Conservation (phyloP, 257 asterid genomes). For the Ehretia macrophylla region DNA sequence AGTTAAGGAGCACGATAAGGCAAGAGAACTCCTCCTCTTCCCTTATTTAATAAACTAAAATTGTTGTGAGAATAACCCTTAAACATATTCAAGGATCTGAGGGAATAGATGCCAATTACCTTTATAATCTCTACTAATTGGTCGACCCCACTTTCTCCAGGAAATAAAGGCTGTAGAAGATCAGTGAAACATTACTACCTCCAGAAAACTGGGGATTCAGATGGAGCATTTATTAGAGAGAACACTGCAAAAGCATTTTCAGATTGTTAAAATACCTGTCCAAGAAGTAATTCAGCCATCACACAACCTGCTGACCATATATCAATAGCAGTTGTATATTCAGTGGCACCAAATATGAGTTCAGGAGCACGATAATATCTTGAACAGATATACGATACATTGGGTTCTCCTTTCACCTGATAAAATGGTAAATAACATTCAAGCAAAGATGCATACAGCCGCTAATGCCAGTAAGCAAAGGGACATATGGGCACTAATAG, state of each 20-base stretch:
- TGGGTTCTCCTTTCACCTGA: slow-evolving; percentile 98
- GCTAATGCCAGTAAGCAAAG: slow-evolving; percentile 6
- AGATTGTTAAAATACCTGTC: slow-evolving; percentile 52
- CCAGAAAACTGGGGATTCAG: neutral
- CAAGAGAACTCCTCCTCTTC: too few relatives aligned
- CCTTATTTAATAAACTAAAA: too few relatives aligned
- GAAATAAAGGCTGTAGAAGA: slow-evolving; percentile 81
- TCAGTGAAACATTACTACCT: slow-evolving; percentile 2
- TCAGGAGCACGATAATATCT: slow-evolving; percentile 99
- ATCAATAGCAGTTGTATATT: slow-evolving; percentile 92
- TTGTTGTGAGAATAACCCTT: neutral
- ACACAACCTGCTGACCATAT: slow-evolving; percentile 98
- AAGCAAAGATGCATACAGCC: slow-evolving; percentile 10
- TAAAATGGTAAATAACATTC: slow-evolving; percentile 22
- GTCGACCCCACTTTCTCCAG: slow-evolving; percentile 99
- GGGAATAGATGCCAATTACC: slow-evolving; percentile 36
- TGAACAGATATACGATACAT: slow-evolving; percentile 92
- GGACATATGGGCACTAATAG: neutral
- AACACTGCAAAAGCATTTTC: too few relatives aligned
- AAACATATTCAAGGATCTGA: neutral
- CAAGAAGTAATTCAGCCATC: slow-evolving; percentile 96
- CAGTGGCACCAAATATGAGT: slow-evolving; percentile 98
- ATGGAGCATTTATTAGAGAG: neutral
- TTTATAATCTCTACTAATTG: slow-evolving; percentile 94
- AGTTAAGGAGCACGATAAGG: too few relatives aligned